These are phyloP conservation scores for Gloeophyllum trabeum DNA, from an alignment of 768 basidiomycete genomes.

Conservation along the genomic window DNA sequence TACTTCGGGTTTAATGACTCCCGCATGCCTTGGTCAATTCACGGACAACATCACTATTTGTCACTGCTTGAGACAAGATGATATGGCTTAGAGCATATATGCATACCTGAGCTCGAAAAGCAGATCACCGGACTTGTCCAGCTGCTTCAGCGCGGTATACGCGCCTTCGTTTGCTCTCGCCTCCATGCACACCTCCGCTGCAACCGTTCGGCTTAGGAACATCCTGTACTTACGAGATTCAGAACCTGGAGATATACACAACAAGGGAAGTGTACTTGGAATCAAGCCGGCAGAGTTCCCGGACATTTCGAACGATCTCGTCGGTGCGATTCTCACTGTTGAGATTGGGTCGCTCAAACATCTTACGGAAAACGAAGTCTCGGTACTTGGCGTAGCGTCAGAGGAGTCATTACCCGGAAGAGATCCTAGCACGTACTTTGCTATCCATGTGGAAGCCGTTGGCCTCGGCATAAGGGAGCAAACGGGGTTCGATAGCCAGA, in stretches of 20 bases:
- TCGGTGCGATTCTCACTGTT: conserved; percentile 34
- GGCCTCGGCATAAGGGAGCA: conserved; percentile 57
- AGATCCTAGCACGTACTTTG: conserved; percentile 33
- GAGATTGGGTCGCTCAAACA: conserved; percentile 46
- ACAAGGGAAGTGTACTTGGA: conserved; percentile 33
- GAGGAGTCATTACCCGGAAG: not conserved
- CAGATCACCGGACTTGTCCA: conserved; percentile 54
- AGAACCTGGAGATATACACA: conserved; percentile 1
- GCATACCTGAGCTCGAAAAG: conserved; percentile 59
- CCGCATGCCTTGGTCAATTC: conserved; percentile 57
- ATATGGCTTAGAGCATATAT: not conserved
- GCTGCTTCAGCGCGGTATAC: conserved; percentile 54
- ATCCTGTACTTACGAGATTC: conserved; percentile 33
- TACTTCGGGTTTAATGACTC: no score
- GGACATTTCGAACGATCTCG: conserved; percentile 60
- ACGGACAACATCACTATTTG: conserved; percentile 29
- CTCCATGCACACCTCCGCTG: conserved; percentile 77
- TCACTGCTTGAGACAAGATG: conserved; percentile 17
- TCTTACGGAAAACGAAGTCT: conserved; percentile 80
- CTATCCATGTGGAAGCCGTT: conserved; percentile 76
- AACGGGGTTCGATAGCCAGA: conserved; percentile 63
- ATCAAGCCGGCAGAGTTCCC: conserved; percentile 62
- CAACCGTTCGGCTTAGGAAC: conserved; percentile 78
- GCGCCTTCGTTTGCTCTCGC: conserved; percentile 59
- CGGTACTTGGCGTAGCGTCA: conserved; percentile 40